These are phyloP conservation scores for Murraya koenigii DNA, from an alignment of 345 rosid genomes.

Conservation along the genomic window DNA sequence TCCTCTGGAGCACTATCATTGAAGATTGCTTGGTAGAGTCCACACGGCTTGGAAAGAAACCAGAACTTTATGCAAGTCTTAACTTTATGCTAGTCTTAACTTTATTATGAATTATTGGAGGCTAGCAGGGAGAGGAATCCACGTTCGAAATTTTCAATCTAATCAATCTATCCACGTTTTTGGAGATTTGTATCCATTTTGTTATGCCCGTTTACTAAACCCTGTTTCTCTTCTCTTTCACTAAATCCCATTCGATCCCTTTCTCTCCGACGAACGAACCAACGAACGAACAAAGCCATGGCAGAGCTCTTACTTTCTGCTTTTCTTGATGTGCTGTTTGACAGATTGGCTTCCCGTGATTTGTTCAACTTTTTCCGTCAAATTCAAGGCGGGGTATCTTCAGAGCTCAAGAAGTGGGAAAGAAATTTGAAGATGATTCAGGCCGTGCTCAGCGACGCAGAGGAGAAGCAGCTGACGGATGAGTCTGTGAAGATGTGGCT, in stretches of 20 bases:
- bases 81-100: no score
- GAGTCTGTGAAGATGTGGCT: neutral
- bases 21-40: no score
- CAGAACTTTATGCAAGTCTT: no score
- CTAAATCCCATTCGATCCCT: neutral
- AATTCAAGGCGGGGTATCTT: neutral
- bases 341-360: neutral
- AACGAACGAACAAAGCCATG: neutral
- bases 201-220: no score
- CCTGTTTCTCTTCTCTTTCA: no score
- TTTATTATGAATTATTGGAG: no score
- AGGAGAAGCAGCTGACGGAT: neutral
- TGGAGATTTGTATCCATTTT: no score
- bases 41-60: no score
- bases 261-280: neutral
- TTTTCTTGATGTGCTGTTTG: neutral
- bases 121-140: no score
- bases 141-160: no score
- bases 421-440: neutral
- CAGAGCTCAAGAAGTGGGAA: neutral
- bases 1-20: no score
- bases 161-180: no score
- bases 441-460: neutral
- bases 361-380: neutral
- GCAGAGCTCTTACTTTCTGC: neutral